Evolutionary conservation across 2,329 filamentous ascomycete genomes (phyloP).

Genomic region (Colletotrichum incanum): DNA sequence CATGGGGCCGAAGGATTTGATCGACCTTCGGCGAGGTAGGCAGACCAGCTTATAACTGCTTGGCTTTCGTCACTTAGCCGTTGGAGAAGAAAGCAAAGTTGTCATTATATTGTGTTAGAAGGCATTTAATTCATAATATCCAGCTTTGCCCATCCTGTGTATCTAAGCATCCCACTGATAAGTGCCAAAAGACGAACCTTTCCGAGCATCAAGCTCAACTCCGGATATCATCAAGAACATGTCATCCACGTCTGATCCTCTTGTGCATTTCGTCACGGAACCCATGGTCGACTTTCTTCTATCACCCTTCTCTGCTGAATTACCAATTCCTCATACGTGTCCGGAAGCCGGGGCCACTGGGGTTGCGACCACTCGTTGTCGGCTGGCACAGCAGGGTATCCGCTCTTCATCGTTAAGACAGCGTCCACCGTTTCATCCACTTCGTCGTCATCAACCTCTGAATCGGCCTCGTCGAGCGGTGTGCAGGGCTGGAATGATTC

Average conservation of each 20-base stretch:
- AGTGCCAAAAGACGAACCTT: neutral
- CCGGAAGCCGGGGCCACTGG: conserved; percentile 40
- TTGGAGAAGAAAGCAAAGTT: neutral
- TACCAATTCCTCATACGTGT: conserved; percentile 42
- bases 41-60: neutral
- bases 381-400: conserved; percentile 32
- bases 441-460: conserved; percentile 41
- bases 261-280: neutral
- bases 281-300: conserved; percentile 31
- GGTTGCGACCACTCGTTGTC: conserved; percentile 41
- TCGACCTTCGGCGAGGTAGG: neutral
- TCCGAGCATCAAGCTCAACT: conserved; percentile 12
- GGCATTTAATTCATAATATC: conserved; percentile 20
- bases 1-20: no score
- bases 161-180: neutral
- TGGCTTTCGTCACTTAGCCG: neutral
- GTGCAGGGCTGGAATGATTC: conserved; percentile 33
- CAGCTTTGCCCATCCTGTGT: neutral
- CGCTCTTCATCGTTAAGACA: conserved; percentile 30
- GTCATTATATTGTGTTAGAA: conserved; percentile 10
- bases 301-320: conserved; percentile 30
- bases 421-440: conserved; percentile 38
- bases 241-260: neutral
- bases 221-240: conserved; percentile 8
- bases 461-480: conserved; percentile 42